Evolutionary conservation across 257 asterid species (phyloP), one percentile per base, ranked within the genome.

Genomic region (Euphrasia confusa): DNA sequence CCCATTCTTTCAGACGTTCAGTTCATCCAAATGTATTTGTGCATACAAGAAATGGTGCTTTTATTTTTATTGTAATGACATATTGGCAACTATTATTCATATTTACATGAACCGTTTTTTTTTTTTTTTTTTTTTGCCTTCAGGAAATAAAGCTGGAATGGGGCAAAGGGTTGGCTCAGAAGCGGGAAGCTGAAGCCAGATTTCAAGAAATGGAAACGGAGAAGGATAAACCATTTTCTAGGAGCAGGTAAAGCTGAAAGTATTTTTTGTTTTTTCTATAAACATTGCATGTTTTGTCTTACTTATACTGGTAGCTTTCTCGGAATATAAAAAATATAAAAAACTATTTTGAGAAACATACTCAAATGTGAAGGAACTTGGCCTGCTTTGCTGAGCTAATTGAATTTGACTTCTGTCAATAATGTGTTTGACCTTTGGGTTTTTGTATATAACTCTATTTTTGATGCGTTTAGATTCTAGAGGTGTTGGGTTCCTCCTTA

Each of bases 131-230:
- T 52, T 67, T 68, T 64, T 69, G 55, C 62, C 44, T 64, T 71
- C 83, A 90, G 95, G 98, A 88, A 84, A 71, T 88, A 74, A 88
- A 85, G 69, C 68, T 90, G 75, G 98, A 88, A 74, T 90, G 98
- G 96, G 98, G 96, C 47, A 84, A 88, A 63, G 96, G 98, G 47
- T 71, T 90, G 82, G 88, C 88, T 67, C 99, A 89, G 66, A 92
- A 89, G 79, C 83, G 91, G 66, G 97, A 92, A 80, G 86, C 87
- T 77, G 96, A 92, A 73, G 89, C 81, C 54, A 83, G 77, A 71
- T 55, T 83, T 63, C 75, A 75, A 75, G 99, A 86, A 73, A 33
- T 86, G 27, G 95, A 89, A 73, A 73, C 18, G n/a, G 97, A 92
- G 84, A 92, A 81, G 82, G 83, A 86, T n/a, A 86, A 81, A 73